These are phyloP conservation scores for Paraleonurus japonicus DNA, from an alignment of 257 asterid species.

Conservation along the genomic window DNA sequence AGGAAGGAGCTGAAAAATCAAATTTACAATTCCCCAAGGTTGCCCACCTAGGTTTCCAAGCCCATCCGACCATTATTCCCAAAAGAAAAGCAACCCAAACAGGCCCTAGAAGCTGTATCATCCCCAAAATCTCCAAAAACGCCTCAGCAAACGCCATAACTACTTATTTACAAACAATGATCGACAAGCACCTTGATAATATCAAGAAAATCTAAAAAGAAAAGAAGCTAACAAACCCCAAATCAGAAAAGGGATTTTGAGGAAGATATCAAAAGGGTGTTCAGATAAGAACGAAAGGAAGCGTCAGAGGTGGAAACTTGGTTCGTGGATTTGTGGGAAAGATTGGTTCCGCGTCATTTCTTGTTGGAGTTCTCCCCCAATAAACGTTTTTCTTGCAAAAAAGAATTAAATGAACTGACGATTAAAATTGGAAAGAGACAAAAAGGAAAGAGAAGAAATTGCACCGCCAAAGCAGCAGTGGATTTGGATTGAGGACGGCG, in stretches of 20 bases:
- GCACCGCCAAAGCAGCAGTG: slow-evolving; percentile 32
- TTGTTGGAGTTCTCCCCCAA: slow-evolving; percentile 22
- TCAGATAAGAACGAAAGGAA: slow-evolving; percentile 37
- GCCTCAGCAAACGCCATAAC: slow-evolving; percentile 50
- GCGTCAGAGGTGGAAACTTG: slow-evolving; percentile 39
- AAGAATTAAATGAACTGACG: neutral
- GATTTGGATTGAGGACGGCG: slow-evolving; percentile 35
- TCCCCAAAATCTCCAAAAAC: slow-evolving; percentile 61
- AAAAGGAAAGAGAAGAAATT: neutral
- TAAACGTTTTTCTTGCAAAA: neutral
- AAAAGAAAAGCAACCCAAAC: slow-evolving; percentile 71
- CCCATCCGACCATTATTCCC: slow-evolving; percentile 84
- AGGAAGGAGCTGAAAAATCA: slow-evolving; percentile 60
- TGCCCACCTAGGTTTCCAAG: slow-evolving; percentile 93
- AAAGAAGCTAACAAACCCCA: neutral
- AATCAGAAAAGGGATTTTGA: neutral
- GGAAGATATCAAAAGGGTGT: slow-evolving; percentile 19
- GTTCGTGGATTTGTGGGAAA: slow-evolving; percentile 18
- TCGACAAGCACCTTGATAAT: neutral
- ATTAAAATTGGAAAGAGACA: neutral
- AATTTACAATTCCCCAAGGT: slow-evolving; percentile 51
- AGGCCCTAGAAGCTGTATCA: slow-evolving; percentile 65
- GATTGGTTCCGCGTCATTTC: slow-evolving; percentile 13
- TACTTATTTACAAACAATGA: neutral
- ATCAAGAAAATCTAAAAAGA: neutral